Evolutionary conservation across 2,329 filamentous ascomycete genomes (phyloP), one percentile per base, ranked within the genome.

Genomic region (Stenocarpella maydis): DNA sequence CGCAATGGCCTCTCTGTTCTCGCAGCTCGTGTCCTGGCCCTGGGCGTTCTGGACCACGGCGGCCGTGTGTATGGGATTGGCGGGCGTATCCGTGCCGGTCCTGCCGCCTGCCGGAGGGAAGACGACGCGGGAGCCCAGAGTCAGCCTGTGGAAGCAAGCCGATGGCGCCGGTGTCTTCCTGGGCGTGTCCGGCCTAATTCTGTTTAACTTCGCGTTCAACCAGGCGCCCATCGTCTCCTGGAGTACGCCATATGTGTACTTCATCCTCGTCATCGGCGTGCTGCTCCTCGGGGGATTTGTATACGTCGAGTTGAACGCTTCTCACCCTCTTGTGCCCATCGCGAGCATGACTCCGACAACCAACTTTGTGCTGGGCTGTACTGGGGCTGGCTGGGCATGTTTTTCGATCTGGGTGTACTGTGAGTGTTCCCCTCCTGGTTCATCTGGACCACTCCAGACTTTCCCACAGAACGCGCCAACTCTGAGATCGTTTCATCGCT

Each of bases 141-240:
- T 74, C 24, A 73, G 58, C 58, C 19, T 63, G n/a, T 63, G 58
- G 58, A 63, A 63, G n/a, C 58, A 37, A 43, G 2, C 49, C 7
- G 68, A 70, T 21, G 41, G 49, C 9, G 17, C 54, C 9, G 68
- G 63, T 9, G 39, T 31, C 17, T 65, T 21, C 17, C 49, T 78
- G 1, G 87, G 87, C 3, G 81, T 89, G 26, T 77, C 80, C 0
- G 85, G 82, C 0, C 78, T 89, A 54, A 79, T 88, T 0, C 76
- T 89, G 6, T 79, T 89, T 75, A 89, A 89, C 73, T 84, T 89
- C 69, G 84, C 86, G 3, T 88, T 86, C 82, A 89, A 89, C 58
- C 58, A 63, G 43, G 87, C 84, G 1, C 83, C 85, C 1, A 79
- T 85, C 5, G 83, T 84, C 17, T 84, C 85, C 2, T 89, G 87